Percentiles rank a stretch among this genome's conserved stretches.
These are phyloP conservation scores for Fusarium graminum DNA, from an alignment of 2,329 filamentous ascomycete genomes.

Conservation along the genomic window DNA sequence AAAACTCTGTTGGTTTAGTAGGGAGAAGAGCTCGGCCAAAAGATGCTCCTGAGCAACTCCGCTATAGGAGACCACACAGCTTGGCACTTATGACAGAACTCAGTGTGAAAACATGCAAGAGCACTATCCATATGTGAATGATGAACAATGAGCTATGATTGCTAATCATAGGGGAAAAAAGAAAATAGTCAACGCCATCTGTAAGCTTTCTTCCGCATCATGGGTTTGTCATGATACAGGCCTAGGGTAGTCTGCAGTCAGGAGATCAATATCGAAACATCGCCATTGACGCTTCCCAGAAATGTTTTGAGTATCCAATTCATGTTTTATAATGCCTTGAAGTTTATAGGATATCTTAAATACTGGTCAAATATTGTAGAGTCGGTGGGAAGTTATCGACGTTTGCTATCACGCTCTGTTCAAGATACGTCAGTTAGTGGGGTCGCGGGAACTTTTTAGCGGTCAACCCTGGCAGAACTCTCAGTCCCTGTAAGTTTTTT, in stretches of 20 bases:
- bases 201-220: background rate
- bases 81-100: constrained; percentile 1
- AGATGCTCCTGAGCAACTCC: constrained; percentile 1
- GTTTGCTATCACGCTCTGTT: too few relatives aligned
- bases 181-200: background rate
- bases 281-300: background rate
- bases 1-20: constrained; percentile 6
- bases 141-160: background rate
- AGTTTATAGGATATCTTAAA: too few relatives aligned
- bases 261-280: background rate
- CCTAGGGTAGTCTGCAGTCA: background rate
- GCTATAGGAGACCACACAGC: constrained; percentile 13
- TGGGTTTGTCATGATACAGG: background rate
- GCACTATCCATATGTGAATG: background rate
- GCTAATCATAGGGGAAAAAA: background rate
- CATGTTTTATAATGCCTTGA: too few relatives aligned
- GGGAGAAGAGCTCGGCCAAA: constrained; percentile 3
- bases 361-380: too few relatives aligned
- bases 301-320: too few relatives aligned
- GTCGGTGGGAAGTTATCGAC: too few relatives aligned
- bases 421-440: constrained; percentile 31
- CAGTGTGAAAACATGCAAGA: background rate
- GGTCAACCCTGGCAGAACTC: constrained; percentile 43
- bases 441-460: constrained; percentile 37
- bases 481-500: constrained; percentile 34